phyloP scores from a whole-genome alignment of 306 rosid species.

The Rubus parviflorus region DNA sequence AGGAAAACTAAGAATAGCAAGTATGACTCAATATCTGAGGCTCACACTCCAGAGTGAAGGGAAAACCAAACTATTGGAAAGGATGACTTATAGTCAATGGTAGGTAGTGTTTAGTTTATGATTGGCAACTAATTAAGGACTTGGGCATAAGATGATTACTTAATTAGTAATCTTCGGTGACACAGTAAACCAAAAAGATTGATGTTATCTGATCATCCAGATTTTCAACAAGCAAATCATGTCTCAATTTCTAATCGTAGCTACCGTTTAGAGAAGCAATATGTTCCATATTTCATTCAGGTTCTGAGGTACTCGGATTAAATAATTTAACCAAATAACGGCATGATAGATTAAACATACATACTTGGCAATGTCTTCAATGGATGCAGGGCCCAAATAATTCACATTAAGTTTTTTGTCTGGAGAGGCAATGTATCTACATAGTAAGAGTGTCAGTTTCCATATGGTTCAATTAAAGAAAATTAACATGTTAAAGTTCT shows the following conservation, averaged over 20 bases:
- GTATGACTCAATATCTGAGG: background rate
- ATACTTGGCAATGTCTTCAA: slow-evolving; percentile 75
- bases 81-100: background rate
- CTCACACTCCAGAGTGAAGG: background rate
- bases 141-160: background rate
- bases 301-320: background rate
- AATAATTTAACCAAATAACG: background rate
- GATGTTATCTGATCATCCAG: background rate
- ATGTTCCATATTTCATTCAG: background rate
- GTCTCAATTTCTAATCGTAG: background rate
- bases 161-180: background rate
- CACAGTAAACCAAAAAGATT: background rate
- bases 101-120: background rate
- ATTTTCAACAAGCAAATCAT: background rate
- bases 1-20: background rate
- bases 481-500: slow-evolving; percentile 20
- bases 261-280: background rate
- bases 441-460: slow-evolving; percentile 21
- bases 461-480: slow-evolving; percentile 15
- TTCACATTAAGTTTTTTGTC: slow-evolving; percentile 62
- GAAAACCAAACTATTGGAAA: background rate
- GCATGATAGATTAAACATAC: slow-evolving; percentile 20
- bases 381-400: slow-evolving; percentile 84
- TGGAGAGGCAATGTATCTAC: slow-evolving; percentile 83
- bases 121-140: background rate